A percentile compares a stretch with the other conserved stretches of the same genome.
These are phyloP conservation scores for Acrocalymma vagum DNA, from an alignment of 2,329 filamentous ascomycete species.

Conservation along the genomic window DNA sequence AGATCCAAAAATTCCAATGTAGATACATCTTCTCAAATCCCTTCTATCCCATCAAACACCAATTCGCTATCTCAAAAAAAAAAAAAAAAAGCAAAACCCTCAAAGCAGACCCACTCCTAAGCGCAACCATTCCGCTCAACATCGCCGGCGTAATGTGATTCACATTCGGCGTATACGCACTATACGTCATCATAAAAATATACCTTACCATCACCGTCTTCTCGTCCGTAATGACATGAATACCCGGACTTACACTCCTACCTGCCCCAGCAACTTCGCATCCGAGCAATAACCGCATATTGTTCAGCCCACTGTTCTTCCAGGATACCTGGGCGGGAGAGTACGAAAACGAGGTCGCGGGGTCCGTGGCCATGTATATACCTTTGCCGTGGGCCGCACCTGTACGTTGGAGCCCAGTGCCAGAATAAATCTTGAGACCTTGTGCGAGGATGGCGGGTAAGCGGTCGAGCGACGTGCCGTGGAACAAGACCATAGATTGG, in stretches of 20 bases:
- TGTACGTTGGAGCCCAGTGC: constrained; percentile 37
- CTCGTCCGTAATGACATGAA: constrained; percentile 38
- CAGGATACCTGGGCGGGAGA: constrained; percentile 28
- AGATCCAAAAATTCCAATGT: no score
- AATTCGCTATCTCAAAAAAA: no score
- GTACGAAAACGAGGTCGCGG: constrained; percentile 32
- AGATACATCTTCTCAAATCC: no score
- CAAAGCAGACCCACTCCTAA: constrained; percentile 12
- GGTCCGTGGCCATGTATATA: constrained; percentile 43
- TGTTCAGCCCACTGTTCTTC: constrained; percentile 32
- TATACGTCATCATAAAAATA: constrained; percentile 32
- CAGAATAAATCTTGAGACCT: constrained; percentile 33
- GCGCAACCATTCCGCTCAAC: constrained; percentile 27
- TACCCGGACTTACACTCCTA: constrained; percentile 22
- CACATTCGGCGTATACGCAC: constrained; percentile 26
- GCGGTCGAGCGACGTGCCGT: constrained; percentile 42
- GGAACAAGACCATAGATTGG: constrained; percentile 37
- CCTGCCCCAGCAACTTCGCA: constrained; percentile 36
- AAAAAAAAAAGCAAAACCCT: no score
- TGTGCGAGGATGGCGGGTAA: constrained; percentile 41
- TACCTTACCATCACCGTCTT: constrained; percentile 44
- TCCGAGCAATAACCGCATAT: constrained; percentile 38
- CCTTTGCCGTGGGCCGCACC: constrained; percentile 42
- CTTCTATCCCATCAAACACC: no score
- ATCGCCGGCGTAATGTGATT: constrained; percentile 28